These are phyloP conservation scores for Corynespora cassiicola DNA, from an alignment of 2,329 filamentous ascomycete genomes.

Conservation along the genomic window DNA sequence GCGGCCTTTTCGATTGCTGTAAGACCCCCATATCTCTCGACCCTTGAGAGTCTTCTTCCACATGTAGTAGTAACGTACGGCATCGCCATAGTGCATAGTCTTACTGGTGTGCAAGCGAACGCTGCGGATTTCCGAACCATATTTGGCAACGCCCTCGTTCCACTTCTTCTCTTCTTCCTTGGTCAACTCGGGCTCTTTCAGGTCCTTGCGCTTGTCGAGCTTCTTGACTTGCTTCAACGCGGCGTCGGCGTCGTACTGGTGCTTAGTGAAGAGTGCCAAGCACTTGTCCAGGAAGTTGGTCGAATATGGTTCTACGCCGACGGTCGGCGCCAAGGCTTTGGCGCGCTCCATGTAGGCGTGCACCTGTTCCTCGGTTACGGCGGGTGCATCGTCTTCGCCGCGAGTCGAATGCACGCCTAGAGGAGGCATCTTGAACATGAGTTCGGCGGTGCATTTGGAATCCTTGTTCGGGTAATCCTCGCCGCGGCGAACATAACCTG, in stretches of 20 bases:
- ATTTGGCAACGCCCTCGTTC: conserved; percentile 88
- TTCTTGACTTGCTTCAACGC: conserved; percentile 74
- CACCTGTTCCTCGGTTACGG: conserved; percentile 64
- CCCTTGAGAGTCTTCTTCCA: conserved; percentile 96
- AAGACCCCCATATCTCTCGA: conserved; percentile 87
- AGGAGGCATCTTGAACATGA: conserved; percentile 79
- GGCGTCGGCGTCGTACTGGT: conserved; percentile 73
- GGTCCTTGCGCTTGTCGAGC: conserved; percentile 70
- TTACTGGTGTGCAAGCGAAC: conserved; percentile 83
- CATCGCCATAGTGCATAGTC: conserved; percentile 76
- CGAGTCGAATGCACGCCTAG: conserved; percentile 55
- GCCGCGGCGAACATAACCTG: conserved; percentile 83
- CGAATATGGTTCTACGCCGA: conserved; percentile 76
- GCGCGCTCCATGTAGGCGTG: conserved; percentile 79
- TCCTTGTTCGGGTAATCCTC: conserved; percentile 78
- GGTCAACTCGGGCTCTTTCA: conserved; percentile 84
- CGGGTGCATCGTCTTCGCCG: conserved; percentile 50
- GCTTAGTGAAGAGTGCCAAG: conserved; percentile 72
- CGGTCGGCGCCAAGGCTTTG: conserved; percentile 64
- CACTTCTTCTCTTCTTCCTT: conserved; percentile 85
- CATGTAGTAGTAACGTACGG: conserved; percentile 93
- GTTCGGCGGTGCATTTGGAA: conserved; percentile 73
- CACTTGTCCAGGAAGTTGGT: conserved; percentile 91
- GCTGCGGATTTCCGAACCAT: conserved; percentile 84
- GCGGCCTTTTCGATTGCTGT: conserved; percentile 85